Evolutionary conservation across 2,329 filamentous ascomycete genomes (phyloP), one percentile per base, ranked within the genome.

Genomic region (Penicillium sp.): DNA sequence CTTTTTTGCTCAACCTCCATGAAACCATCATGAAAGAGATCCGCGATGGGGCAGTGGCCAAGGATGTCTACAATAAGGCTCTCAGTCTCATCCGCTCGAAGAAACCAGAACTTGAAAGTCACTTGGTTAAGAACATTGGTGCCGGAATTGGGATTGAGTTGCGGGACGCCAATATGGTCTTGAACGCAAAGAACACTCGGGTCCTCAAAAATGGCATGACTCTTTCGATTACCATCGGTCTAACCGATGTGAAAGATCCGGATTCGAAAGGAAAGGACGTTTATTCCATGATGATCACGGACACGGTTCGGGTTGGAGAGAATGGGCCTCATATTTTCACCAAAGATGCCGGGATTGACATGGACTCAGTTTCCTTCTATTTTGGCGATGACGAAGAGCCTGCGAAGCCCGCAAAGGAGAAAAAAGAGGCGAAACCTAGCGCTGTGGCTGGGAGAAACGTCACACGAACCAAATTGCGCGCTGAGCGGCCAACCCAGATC

Each of bases 141-240:
- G 86, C 82, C 53, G 90, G 88, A 32, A 85, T 98, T 53, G 93
- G 92, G 45, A 85, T 96, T 29, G 93, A 98, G 69, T 84, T 84
- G 49, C 81, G 85, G 53, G 92, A 98, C 60, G 70, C 76, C 2
- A 90, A 87, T 3, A 75, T 98, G 42, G 66, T 92, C 2, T 71
- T 98, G 25, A 96, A 87, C 55, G 84, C 74, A 42, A 98, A 98
- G 70, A 96, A 89, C 61, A 74, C 71, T 17, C 79, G 89, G 35
- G 75, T 77, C 4, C 70, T 98, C 40, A 94, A 90, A 65, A 93
- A 96, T 57, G 93, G 93, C 49, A 98, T 98, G 92, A 98, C 92
- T 0, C 74, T 98, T 9, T 85, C 84, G 55, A 79, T 98, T 53
- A 88, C 85, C 20, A 92, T 90, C 3, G 89, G 90, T 8, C 85